A percentile compares a stretch with the other conserved stretches of the same genome.
Conservation (phyloP, 2,329 filamentous ascomycete species). For the Ilyonectria robusta region DNA sequence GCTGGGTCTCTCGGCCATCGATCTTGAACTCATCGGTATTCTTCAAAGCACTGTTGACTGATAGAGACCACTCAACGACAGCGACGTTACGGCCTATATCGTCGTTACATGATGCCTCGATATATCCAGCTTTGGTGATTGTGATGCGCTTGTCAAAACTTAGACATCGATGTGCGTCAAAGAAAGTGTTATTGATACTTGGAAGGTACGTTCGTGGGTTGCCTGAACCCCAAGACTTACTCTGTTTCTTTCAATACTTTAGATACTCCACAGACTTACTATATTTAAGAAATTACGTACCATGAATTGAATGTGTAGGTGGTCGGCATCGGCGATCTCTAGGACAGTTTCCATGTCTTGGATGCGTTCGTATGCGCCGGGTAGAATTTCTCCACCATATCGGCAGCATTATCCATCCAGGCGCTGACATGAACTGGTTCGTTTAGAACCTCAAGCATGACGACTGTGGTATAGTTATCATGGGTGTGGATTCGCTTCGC, state of each 20-base stretch:
- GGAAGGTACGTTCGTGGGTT: conserved; percentile 64
- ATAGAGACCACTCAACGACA: conserved; percentile 72
- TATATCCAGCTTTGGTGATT: conserved; percentile 63
- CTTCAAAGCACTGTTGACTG: conserved; percentile 64
- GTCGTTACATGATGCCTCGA: conserved; percentile 64
- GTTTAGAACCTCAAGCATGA: conserved; percentile 72
- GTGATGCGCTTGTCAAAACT: conserved; percentile 65
- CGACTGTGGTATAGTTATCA: conserved; percentile 66
- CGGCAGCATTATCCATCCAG: conserved; percentile 38
- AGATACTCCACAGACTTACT: not conserved
- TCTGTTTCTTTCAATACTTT: conserved; percentile 21
- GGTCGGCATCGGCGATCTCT: conserved; percentile 56
- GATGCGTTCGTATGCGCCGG: conserved; percentile 54
- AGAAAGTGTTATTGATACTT: conserved; percentile 61
- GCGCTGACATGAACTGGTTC: conserved; percentile 63
- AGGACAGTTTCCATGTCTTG: conserved; percentile 63
- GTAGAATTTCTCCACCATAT: conserved; percentile 47
- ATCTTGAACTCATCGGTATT: conserved; percentile 59
- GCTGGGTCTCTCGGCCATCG: conserved; percentile 51
- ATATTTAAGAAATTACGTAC: conserved; percentile 32
- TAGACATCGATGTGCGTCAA: conserved; percentile 72
- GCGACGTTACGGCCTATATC: conserved; percentile 61
- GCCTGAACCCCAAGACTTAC: conserved; percentile 68
- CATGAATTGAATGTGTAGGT: conserved; percentile 67
- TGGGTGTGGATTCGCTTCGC: conserved; percentile 66